Evolutionary conservation across 805 yeast genomes (phyloP).

Genomic region (Tetrapisispora taiwanensis): DNA sequence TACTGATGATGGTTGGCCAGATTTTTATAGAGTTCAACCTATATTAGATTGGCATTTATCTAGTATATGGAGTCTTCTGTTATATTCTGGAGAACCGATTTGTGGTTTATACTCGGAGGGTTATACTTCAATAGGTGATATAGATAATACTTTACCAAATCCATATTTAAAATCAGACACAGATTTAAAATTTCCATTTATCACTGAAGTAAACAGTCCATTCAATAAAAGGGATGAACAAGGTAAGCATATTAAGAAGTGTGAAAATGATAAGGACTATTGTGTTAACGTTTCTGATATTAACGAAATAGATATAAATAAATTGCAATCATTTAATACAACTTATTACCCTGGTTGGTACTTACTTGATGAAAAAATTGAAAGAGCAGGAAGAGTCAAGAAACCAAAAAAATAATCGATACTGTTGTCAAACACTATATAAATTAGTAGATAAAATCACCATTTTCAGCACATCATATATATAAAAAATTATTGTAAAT

Average conservation of each 20-base stretch:
- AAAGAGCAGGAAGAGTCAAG: constrained; percentile 27
- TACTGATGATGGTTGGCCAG: constrained; percentile 92
- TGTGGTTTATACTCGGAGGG: constrained; percentile 76
- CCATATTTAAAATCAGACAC: constrained; percentile 38
- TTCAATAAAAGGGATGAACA: constrained; percentile 6
- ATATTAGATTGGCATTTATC: constrained; percentile 78
- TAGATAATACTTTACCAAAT: constrained; percentile 59
- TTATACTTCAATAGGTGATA: constrained; percentile 84
- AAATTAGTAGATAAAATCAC: too few species aligned
- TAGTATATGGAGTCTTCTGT: constrained; percentile 78
- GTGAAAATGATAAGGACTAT: neutral
- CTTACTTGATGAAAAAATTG: constrained; percentile 21
- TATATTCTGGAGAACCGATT: constrained; percentile 47
- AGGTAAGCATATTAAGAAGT: neutral
- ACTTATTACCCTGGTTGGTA: constrained; percentile 28
- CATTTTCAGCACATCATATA: too few species aligned
- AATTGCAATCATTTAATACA: constrained; percentile 1
- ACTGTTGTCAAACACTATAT: too few species aligned
- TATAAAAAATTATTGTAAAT: too few species aligned
- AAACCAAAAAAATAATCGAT: constrained; percentile 1
- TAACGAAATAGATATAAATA: constrained; percentile 6
- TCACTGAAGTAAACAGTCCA: constrained; percentile 7
- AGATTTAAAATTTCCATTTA: constrained; percentile 11
- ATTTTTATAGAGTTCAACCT: constrained; percentile 76
- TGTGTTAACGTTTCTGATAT: constrained; percentile 8